These are phyloP conservation scores for Debaryomyces prosopidis DNA, from an alignment of 805 yeast genomes.

Conservation along the genomic window DNA sequence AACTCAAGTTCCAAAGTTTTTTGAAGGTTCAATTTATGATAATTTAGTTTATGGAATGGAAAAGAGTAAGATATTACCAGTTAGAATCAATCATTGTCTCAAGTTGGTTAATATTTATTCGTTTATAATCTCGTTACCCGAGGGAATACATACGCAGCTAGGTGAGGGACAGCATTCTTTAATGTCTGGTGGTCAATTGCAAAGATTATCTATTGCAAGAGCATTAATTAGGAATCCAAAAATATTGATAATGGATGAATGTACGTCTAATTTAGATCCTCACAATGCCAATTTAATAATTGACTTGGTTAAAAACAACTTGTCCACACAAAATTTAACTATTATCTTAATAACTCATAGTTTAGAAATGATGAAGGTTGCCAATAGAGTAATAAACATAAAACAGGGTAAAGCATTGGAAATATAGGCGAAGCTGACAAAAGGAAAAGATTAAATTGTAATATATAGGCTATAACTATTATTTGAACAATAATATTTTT, in stretches of 20 bases:
- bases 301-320: constrained; percentile 41
- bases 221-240: constrained; percentile 70
- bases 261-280: constrained; percentile 84
- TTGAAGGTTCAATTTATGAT: constrained; percentile 71
- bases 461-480: not conserved
- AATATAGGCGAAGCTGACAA: not conserved
- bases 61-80: constrained; percentile 16
- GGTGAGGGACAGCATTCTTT: constrained; percentile 39
- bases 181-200: constrained; percentile 90
- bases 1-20: constrained; percentile 70
- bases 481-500: not conserved
- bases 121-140: constrained; percentile 54
- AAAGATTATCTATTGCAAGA: constrained; percentile 80
- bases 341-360: constrained; percentile 75
- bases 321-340: constrained; percentile 31
- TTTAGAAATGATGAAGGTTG: constrained; percentile 58
- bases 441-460: not conserved
- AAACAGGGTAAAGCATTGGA: constrained; percentile 39
- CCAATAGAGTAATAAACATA: constrained; percentile 52
- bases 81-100: constrained; percentile 40
- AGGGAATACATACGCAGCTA: constrained; percentile 59
- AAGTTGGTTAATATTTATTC: constrained; percentile 51
- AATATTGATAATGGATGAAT: constrained; percentile 78
- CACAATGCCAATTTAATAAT: constrained; percentile 54
- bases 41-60: constrained; percentile 66